Base-by-base conservation (phyloP, 1,139 yeast genomes). In the Saccharomycopsis hybrid region DNA sequence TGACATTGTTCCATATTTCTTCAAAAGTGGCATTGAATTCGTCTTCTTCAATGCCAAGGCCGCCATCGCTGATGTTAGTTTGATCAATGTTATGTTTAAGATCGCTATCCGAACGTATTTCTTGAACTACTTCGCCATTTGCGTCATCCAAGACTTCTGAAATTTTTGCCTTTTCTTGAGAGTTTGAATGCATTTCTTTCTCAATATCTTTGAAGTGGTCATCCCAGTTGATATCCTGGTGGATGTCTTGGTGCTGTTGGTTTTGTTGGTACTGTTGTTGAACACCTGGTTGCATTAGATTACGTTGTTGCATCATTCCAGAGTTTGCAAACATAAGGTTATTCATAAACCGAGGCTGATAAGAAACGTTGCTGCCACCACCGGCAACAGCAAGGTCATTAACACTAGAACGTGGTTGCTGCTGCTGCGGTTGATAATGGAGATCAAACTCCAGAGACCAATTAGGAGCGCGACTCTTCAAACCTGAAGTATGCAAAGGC, bases 171-270 rank as follows among this genome's bases (percentile, higher is more conserved):
- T n/a, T n/a, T 18, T 58, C 60, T 43, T 50, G 56, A 24, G 41
- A 48, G 13, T 56, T 59, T 35, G 52, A 42, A 57, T 46, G 60
- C 57, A 48, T 58, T 65, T 71, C 59, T 32, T 74, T 77, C 65
- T 89, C 97, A 47, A 88, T 73, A 60, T 82, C 83, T 59, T 79
- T 76, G 67, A 92, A 92, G 59, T 85, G 89, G 60, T 85, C 82
- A 61, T 89, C 97, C 97, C 97, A 90, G 52, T 71, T 63, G 41
- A 65, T 62, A 4, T 47, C 36, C 28, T 29, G 11, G 18, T 46
- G 44, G 41, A 36, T 38, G 2, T 18, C 4, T 11, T 46, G 41
- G 4, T 47, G 36, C 36, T 41, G 45, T 24, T 40, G 35, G 35
- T 29, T 40, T 28, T 45, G 41, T n/a, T 39, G 42, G 11, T 44